Conservation (phyloP, 805 yeast genomes). For the Saturnispora galanensis region DNA sequence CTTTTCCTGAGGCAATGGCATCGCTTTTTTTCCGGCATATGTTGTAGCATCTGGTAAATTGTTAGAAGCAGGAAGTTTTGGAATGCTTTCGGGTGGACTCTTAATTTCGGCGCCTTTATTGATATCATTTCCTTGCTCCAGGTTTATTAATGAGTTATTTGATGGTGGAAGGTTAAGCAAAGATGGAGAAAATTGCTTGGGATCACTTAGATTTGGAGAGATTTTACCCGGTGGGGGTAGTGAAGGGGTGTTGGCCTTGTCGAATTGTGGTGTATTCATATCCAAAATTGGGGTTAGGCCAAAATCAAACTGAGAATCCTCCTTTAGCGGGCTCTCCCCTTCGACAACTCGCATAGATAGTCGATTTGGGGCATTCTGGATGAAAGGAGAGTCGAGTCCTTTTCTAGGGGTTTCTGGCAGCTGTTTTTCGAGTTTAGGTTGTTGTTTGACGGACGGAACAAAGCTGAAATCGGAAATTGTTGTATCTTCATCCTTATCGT, state of each 20-base stretch:
- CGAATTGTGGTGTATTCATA: neutral
- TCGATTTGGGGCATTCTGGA: constrained; percentile 13
- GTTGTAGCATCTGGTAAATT: neutral
- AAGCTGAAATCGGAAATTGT: constrained; percentile 7
- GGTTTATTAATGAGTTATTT: constrained; percentile 11
- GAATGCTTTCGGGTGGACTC: too few species aligned
- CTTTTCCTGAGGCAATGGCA: neutral
- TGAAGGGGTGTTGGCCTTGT: neutral
- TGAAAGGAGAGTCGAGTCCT: constrained; percentile 3
- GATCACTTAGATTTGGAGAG: neutral
- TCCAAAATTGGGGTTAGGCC: constrained; percentile 9
- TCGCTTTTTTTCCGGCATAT: neutral
- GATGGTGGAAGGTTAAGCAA: constrained; percentile 9
- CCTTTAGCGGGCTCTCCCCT: constrained; percentile 2
- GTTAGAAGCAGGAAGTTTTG: neutral
- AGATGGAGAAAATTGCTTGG: constrained; percentile 4
- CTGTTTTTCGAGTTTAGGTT: neutral
- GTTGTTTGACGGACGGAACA: constrained; percentile 5
- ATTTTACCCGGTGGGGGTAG: neutral
- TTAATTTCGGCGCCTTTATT: too few species aligned
- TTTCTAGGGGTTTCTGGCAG: neutral
- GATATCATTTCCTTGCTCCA: constrained; percentile 4
- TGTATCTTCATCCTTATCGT: constrained; percentile 17
- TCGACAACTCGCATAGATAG: constrained; percentile 20
- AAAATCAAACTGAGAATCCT: neutral